Evolutionary conservation across 2,329 filamentous ascomycete species (phyloP).

Genomic region (Aspergillus terreus): DNA sequence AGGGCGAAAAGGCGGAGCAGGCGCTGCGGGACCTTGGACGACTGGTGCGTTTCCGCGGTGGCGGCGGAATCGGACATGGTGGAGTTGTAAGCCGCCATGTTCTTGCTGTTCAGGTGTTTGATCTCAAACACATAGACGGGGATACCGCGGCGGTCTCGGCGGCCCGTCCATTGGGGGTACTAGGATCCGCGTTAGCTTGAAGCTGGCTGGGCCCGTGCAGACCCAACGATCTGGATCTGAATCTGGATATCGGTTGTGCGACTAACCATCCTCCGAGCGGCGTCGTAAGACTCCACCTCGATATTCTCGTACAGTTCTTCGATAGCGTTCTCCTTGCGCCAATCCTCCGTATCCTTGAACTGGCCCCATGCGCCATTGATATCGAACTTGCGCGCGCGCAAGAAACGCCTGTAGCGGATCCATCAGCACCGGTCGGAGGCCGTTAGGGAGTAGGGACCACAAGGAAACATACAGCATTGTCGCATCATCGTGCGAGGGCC

Average conservation of each 20-base stretch:
- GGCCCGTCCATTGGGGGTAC: conserved; percentile 95
- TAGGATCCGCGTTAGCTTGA: conserved; percentile 31
- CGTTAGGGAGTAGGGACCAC: neutral
- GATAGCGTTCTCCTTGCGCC: conserved; percentile 75
- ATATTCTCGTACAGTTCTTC: conserved; percentile 81
- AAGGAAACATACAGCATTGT: conserved; percentile 42
- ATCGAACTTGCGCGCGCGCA: conserved; percentile 79
- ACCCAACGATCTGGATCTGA: too few species aligned
- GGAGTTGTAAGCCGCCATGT: conserved; percentile 69
- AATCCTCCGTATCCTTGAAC: conserved; percentile 84
- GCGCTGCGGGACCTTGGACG: conserved; percentile 58
- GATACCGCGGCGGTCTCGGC: conserved; percentile 84
- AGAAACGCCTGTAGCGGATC: conserved; percentile 61
- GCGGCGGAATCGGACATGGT: conserved; percentile 43
- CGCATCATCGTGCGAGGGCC: conserved; percentile 45
- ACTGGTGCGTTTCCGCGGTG: conserved; percentile 58
- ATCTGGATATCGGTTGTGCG: neutral
- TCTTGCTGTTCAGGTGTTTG: conserved; percentile 75
- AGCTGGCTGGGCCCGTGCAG: too few species aligned
- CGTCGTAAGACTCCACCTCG: conserved; percentile 78
- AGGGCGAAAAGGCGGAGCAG: conserved; percentile 84
- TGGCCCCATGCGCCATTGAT: conserved; percentile 74
- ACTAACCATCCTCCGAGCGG: conserved; percentile 66
- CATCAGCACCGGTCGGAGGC: neutral
- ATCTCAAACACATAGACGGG: conserved; percentile 91